Percentiles rank a stretch among this genome's conserved stretches.
Evolutionary conservation across 495 filamentous ascomycete genomes (phyloP).

Genomic region (Astrothelium macrocarpum): DNA sequence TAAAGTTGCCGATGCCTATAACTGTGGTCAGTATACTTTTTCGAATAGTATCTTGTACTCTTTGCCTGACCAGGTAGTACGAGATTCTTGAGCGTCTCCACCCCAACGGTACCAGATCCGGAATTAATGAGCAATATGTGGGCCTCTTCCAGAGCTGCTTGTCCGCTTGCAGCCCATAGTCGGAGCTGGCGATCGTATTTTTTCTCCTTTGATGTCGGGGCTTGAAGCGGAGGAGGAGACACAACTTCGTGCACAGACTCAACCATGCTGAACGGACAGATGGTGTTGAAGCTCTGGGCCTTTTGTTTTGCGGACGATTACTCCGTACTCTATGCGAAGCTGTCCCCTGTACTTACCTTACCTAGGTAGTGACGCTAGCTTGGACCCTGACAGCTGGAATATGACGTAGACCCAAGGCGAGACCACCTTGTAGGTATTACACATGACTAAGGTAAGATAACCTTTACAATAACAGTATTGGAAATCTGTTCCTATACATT

Average conservation of each 20-base stretch:
- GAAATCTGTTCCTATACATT: too few relatives aligned
- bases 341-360: too few relatives aligned
- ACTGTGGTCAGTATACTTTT: not conserved
- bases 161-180: conserved; percentile 87
- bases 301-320: not conserved
- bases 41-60: not conserved
- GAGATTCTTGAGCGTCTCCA: conserved; percentile 94
- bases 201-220: conserved; percentile 35
- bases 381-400: not conserved
- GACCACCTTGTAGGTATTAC: too few relatives aligned
- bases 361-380: not conserved
- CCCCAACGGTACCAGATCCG: conserved; percentile 69
- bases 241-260: not conserved
- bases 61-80: conserved; percentile 59
- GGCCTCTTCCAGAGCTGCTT: conserved; percentile 79
- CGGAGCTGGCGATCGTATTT: conserved; percentile 90
- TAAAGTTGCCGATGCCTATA: conserved; percentile 81
- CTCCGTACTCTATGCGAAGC: not conserved
- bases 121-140: conserved; percentile 83
- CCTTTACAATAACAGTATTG: too few relatives aligned
- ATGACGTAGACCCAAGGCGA: too few relatives aligned
- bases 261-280: not conserved
- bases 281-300: not conserved
- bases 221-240: conserved; percentile 28
- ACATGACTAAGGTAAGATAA: too few relatives aligned